Conservation (phyloP, 176 grass and related monocot genomes). For the Rhipidocladum racemiflorum region DNA sequence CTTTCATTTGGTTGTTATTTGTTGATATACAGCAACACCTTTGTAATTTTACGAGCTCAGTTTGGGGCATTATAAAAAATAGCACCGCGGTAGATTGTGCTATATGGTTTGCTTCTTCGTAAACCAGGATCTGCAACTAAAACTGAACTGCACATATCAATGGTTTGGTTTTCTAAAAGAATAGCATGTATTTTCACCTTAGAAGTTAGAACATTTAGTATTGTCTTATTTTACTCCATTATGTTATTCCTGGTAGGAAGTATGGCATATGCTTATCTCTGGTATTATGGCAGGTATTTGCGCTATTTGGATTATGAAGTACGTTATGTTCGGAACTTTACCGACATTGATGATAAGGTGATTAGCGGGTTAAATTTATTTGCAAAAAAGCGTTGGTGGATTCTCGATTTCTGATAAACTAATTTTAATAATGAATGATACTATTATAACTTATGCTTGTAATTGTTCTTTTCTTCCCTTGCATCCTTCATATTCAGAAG, state of each 20-base stretch:
- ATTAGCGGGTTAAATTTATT: constrained; percentile 1
- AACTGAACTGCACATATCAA: too few species aligned
- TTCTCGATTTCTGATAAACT: neutral
- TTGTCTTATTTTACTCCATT: neutral
- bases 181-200: too few species aligned
- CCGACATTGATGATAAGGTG: constrained; percentile 99
- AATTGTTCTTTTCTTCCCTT: neutral
- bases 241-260: neutral
- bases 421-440: neutral
- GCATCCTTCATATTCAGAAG: neutral
- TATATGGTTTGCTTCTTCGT: neutral
- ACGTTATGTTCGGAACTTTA: constrained; percentile 90
- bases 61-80: neutral
- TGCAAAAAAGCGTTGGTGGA: neutral
- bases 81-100: neutral
- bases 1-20: neutral
- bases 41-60: neutral
- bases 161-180: neutral
- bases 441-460: neutral
- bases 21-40: neutral
- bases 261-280: neutral
- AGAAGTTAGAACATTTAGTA: too few species aligned
- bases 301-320: constrained; percentile 74
- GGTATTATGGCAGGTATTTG: constrained; percentile 57
- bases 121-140: neutral